Evolutionary conservation across 2,329 filamentous ascomycete genomes (phyloP).

Genomic region (Cephalotrichum gorgonifer): DNA sequence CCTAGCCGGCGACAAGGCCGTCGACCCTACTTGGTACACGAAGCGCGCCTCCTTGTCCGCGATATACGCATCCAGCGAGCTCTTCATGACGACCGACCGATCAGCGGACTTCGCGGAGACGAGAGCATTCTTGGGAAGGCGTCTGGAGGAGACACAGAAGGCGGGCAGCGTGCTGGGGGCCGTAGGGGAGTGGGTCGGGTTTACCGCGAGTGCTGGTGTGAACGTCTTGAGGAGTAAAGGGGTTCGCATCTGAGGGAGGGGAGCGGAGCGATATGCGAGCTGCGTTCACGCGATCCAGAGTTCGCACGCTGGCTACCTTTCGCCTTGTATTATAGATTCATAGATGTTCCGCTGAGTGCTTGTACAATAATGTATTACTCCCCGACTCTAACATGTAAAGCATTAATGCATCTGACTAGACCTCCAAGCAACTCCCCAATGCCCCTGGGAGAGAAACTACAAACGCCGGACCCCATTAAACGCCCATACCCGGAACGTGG

Average conservation of each 20-base stretch:
- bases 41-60: conserved; percentile 46
- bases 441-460: neutral
- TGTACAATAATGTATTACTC: conserved; percentile 1
- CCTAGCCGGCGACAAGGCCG: conserved; percentile 68
- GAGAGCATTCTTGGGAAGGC: conserved; percentile 64
- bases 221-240: conserved; percentile 86
- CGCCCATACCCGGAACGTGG: neutral
- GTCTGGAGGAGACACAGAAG: conserved; percentile 58
- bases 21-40: conserved; percentile 82
- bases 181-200: conserved; percentile 69
- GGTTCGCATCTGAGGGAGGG: conserved; percentile 46
- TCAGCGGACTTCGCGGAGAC: conserved; percentile 68
- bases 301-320: neutral
- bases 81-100: conserved; percentile 88
- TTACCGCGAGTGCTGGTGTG: conserved; percentile 64
- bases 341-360: neutral
- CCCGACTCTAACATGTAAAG: neutral
- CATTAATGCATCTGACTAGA: neutral
- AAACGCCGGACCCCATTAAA: neutral
- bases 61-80: conserved; percentile 63
- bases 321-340: neutral
- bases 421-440: no score
- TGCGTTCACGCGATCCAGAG: no score
- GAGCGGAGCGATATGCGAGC: neutral
- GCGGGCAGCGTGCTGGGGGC: conserved; percentile 53